Percentiles rank a stretch among this genome's conserved stretches.
Evolutionary conservation across 371 early-diverging fungal genomes (phyloP).

Genomic region (Saksenaea oblongispora): DNA sequence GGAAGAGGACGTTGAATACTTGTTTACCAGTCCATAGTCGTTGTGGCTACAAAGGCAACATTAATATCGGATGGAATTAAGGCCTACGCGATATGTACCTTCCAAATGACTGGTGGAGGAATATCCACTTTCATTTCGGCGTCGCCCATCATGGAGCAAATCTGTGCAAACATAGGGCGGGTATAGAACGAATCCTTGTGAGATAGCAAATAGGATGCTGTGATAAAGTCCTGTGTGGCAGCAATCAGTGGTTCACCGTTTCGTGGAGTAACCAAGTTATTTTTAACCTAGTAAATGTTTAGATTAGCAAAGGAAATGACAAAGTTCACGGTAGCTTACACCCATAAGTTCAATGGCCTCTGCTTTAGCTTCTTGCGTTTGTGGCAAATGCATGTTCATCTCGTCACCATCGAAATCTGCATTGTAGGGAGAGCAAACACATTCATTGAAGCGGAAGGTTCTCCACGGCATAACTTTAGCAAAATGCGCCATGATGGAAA

Average conservation of each 20-base stretch:
- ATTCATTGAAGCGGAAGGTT: constrained; percentile 99
- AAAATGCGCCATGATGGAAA: constrained; percentile 99
- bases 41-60: constrained; percentile 47
- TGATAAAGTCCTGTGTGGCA: constrained; percentile 99
- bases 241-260: constrained; percentile 99
- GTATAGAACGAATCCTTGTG: constrained; percentile 94
- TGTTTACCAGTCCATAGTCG: constrained; percentile 69
- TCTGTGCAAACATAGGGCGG: constrained; percentile 91
- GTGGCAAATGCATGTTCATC: constrained; percentile 99
- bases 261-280: constrained; percentile 97
- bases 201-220: constrained; percentile 93
- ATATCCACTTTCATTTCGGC: constrained; percentile 80
- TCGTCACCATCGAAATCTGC: constrained; percentile 99
- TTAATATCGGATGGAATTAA: neutral
- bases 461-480: constrained; percentile 96
- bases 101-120: constrained; percentile 93
- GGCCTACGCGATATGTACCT: constrained; percentile 41
- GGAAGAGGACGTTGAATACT: constrained; percentile 83
- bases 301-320: neutral
- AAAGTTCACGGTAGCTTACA: constrained; percentile 30
- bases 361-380: constrained; percentile 98
- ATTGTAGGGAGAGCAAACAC: constrained; percentile 99
- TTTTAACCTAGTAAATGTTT: constrained; percentile 59
- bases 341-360: constrained; percentile 99
- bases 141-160: constrained; percentile 86